Percentiles rank a stretch among this genome's conserved stretches.
Evolutionary conservation across 495 filamentous ascomycete genomes (phyloP).

Genomic region (Viridothelium virens): DNA sequence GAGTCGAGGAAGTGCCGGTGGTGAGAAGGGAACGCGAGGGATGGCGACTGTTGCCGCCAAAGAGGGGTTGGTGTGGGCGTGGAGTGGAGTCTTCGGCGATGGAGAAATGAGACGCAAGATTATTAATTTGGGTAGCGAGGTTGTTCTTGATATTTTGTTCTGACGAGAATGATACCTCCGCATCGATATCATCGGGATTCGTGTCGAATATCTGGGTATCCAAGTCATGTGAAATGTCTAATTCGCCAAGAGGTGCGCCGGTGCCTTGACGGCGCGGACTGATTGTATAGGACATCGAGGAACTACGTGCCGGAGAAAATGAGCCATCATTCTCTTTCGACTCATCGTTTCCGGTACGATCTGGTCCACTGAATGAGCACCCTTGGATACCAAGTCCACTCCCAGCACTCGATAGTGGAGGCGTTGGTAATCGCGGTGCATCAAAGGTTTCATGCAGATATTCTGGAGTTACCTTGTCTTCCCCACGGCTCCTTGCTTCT

Average conservation of each 20-base stretch:
- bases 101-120: slow-evolving; percentile 15
- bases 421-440: not conserved
- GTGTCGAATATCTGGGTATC: not conserved
- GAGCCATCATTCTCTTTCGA: slow-evolving; percentile 22
- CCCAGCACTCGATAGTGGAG: not conserved
- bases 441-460: not conserved
- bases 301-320: slow-evolving; percentile 1
- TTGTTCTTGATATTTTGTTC: slow-evolving; percentile 20
- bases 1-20: not conserved
- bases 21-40: not conserved
- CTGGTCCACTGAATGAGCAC: slow-evolving; percentile 9
- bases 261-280: slow-evolving; percentile 19
- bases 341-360: slow-evolving; percentile 14
- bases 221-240: slow-evolving; percentile 14
- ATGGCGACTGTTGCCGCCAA: not conserved
- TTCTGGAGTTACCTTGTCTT: slow-evolving; percentile 34
- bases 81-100: slow-evolving; percentile 16
- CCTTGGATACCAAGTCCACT: slow-evolving; percentile 10
- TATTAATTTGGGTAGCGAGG: slow-evolving; percentile 3
- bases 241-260: slow-evolving; percentile 20
- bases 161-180: slow-evolving; percentile 9
- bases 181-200: slow-evolving; percentile 11
- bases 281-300: slow-evolving; percentile 4
- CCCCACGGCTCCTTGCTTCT: slow-evolving; percentile 55
- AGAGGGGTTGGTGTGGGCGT: not conserved